Percentiles rank a stretch among this genome's conserved stretches.
Evolutionary conservation across 1,284 basidiomycete genomes (phyloP).

Genomic region (Pseudozyma tsukubaensis): DNA sequence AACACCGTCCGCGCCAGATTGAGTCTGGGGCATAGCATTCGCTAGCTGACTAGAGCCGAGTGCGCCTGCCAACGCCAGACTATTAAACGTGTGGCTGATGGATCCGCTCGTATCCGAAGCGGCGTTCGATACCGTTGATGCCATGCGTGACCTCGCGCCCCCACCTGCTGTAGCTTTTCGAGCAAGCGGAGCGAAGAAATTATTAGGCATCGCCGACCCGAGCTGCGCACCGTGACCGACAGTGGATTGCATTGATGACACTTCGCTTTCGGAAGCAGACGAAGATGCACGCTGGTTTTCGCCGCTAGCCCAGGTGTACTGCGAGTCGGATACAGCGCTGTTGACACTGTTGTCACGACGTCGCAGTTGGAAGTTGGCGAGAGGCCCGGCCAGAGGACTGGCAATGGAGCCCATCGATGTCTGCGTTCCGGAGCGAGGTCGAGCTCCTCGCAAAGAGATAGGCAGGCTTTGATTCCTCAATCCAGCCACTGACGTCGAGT

Average conservation of each 20-base stretch:
- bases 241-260: not conserved
- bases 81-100: conserved; percentile 5
- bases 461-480: not conserved
- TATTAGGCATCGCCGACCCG: conserved; percentile 13
- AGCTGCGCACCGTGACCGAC: not conserved
- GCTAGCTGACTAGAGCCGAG: not conserved
- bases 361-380: conserved; percentile 21
- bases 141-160: conserved; percentile 8
- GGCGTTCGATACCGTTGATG: not conserved
- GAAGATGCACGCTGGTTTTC: conserved; percentile 15
- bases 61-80: conserved; percentile 9
- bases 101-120: conserved; percentile 5
- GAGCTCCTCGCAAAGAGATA: not conserved
- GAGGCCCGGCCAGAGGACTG: conserved; percentile 13
- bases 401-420: conserved; percentile 10
- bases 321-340: conserved; percentile 27
- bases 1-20: not conserved
- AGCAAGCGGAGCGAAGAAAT: conserved; percentile 13
- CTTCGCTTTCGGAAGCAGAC: conserved; percentile 26
- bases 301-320: conserved; percentile 16
- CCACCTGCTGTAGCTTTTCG: not conserved
- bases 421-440: conserved; percentile 9
- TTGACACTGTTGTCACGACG: conserved; percentile 24
- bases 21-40: not conserved
- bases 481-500: conserved; percentile 1